Percentiles rank a stretch among this genome's conserved stretches.
These are phyloP conservation scores for Torrubiella hemipterigena DNA, from an alignment of 2,329 filamentous ascomycete species.

Conservation along the genomic window DNA sequence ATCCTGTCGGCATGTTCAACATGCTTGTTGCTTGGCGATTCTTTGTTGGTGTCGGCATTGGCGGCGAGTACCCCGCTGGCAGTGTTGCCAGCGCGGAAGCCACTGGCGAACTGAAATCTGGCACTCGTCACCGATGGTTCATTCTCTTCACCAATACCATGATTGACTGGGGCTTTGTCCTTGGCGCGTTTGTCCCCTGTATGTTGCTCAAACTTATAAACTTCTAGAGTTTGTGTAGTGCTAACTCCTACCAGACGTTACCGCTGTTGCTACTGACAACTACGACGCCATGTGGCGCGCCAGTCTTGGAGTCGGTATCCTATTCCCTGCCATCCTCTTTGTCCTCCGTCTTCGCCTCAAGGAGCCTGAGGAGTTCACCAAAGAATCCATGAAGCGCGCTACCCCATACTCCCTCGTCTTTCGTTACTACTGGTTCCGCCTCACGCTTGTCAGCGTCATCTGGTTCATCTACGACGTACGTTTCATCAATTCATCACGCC, in stretches of 20 bases:
- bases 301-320: conserved; percentile 62
- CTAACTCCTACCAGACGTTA: conserved; percentile 22
- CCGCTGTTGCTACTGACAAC: conserved; percentile 43
- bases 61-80: conserved; percentile 71
- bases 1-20: conserved; percentile 59
- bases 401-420: conserved; percentile 44
- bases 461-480: conserved; percentile 75
- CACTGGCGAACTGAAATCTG: conserved; percentile 67
- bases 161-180: conserved; percentile 74
- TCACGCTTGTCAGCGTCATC: conserved; percentile 59
- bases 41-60: conserved; percentile 70
- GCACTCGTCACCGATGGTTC: conserved; percentile 82
- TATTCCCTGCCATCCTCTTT: conserved; percentile 64
- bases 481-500: conserved; percentile 2
- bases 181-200: conserved; percentile 65
- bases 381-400: conserved; percentile 52
- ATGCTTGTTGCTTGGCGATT: conserved; percentile 73
- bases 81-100: conserved; percentile 76
- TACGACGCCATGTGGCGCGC: conserved; percentile 71
- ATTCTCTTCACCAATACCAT: conserved; percentile 82
- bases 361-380: conserved; percentile 67
- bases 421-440: conserved; percentile 61
- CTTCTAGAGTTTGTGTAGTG: conserved; percentile 4
- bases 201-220: conserved; percentile 4
- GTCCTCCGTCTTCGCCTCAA: conserved; percentile 60